These are phyloP conservation scores for Penicillium nordicum DNA, from an alignment of 2,329 filamentous ascomycete genomes.

Conservation along the genomic window DNA sequence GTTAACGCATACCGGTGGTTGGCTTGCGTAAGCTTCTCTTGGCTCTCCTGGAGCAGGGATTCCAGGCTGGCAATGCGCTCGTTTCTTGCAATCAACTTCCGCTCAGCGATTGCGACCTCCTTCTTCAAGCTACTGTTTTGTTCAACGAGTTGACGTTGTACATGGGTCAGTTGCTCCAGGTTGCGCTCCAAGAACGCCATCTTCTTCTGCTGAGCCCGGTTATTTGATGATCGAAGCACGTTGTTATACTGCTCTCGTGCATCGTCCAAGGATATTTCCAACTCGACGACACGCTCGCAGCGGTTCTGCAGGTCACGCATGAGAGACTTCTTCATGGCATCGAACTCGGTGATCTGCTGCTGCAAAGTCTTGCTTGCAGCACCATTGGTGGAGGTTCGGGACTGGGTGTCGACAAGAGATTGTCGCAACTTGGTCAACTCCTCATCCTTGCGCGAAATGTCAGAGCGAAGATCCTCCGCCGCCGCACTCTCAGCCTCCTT, in stretches of 20 bases:
- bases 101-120: conserved; percentile 96
- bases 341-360: conserved; percentile 97
- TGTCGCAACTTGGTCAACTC: conserved; percentile 79
- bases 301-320: conserved; percentile 99
- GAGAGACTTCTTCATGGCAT: conserved; percentile 99
- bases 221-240: conserved; percentile 92
- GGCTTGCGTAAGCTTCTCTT: conserved; percentile 95
- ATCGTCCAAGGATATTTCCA: conserved; percentile 96
- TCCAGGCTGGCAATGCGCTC: conserved; percentile 95
- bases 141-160: conserved; percentile 95
- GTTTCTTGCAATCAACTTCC: conserved; percentile 93
- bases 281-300: conserved; percentile 94
- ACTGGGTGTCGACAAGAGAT: conserved; percentile 69
- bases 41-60: conserved; percentile 87
- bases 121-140: conserved; percentile 98
- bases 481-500: conserved; percentile 70
- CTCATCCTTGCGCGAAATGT: conserved; percentile 71
- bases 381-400: conserved; percentile 57
- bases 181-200: conserved; percentile 99
- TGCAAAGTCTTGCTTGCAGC: conserved; percentile 74
- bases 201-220: conserved; percentile 99
- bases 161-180: conserved; percentile 93
- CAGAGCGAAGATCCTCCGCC: conserved; percentile 71
- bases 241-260: conserved; percentile 99
- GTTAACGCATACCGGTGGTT: conserved; percentile 79